Evolutionary conservation across 805 yeast species (phyloP).

Genomic region (Candida insectorum): DNA sequence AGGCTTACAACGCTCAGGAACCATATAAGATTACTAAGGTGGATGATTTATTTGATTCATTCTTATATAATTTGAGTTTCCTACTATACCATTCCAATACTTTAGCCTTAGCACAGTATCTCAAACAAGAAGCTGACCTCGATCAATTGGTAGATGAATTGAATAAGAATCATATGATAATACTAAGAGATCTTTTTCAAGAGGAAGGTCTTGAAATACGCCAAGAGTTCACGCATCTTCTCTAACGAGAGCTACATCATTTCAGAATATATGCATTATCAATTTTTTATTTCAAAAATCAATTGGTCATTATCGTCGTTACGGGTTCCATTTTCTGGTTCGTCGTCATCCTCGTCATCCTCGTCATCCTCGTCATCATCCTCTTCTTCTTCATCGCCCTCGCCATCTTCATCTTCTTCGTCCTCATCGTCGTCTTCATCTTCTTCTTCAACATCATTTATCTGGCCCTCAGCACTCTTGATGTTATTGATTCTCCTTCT

Average conservation of each 20-base stretch:
- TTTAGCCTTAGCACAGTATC: slow-evolving; percentile 11
- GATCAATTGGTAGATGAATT: slow-evolving; percentile 20
- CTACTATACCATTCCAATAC: slow-evolving; percentile 20
- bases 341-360: slow-evolving; percentile 4
- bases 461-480: slow-evolving; percentile 17
- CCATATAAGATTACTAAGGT: slow-evolving; percentile 18
- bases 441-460: slow-evolving; percentile 24
- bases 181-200: slow-evolving; percentile 2
- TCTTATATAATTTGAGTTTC: slow-evolving; percentile 30
- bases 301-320: slow-evolving; percentile 16
- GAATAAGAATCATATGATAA: slow-evolving; percentile 13
- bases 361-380: slow-evolving; percentile 11
- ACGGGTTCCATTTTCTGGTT: slow-evolving; percentile 12
- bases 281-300: slow-evolving; percentile 19
- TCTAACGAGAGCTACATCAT: too few relatives aligned
- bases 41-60: slow-evolving; percentile 41
- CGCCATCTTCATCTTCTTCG: slow-evolving; percentile 36
- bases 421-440: slow-evolving; percentile 37
- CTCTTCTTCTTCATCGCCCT: slow-evolving; percentile 20
- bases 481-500: slow-evolving; percentile 30
- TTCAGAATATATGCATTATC: too few relatives aligned
- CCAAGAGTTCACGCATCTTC: too few relatives aligned
- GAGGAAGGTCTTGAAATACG: too few relatives aligned
- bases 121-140: slow-evolving; percentile 19
- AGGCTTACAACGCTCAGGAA: slow-evolving; percentile 3